Evolutionary conservation across 257 asterid species (phyloP).

Genomic region (Nicotiana knightiana): DNA sequence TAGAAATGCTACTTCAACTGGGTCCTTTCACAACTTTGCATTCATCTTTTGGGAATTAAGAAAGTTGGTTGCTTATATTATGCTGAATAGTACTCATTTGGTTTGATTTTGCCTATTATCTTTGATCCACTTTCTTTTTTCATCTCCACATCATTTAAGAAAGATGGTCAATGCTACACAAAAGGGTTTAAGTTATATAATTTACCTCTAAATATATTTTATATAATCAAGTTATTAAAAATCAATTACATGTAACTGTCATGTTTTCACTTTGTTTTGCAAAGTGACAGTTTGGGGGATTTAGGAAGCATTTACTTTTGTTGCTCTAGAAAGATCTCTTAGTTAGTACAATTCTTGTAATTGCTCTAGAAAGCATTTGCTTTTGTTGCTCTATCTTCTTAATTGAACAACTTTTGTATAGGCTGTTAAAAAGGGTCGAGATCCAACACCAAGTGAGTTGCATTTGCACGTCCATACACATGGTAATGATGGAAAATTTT

Average conservation of each 20-base stretch:
- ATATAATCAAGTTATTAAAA: not conserved
- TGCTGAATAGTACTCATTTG: slow-evolving; percentile 8
- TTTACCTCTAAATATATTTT: not conserved
- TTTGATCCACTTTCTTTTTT: not conserved
- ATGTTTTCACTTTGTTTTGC: not conserved
- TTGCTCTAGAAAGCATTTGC: not conserved
- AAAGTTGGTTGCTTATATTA: slow-evolving; percentile 20
- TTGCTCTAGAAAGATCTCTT: not conserved
- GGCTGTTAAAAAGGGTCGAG: too few species aligned
- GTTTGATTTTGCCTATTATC: not conserved
- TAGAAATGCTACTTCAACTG: slow-evolving; percentile 21
- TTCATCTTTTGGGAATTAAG: slow-evolving; percentile 8
- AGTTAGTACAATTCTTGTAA: not conserved
- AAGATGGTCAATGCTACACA: not conserved
- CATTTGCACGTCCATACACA: too few species aligned
- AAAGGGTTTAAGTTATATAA: not conserved
- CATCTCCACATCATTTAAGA: not conserved
- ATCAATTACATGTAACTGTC: not conserved
- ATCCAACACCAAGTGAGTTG: too few species aligned
- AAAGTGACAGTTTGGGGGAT: not conserved
- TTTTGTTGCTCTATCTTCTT: too few species aligned
- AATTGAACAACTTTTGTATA: too few species aligned
- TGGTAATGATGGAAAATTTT: too few species aligned
- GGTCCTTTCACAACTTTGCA: slow-evolving; percentile 24
- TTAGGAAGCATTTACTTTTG: not conserved